Conservation (phyloP, 768 basidiomycete species). For the Candolleomyces eurysporus region DNA sequence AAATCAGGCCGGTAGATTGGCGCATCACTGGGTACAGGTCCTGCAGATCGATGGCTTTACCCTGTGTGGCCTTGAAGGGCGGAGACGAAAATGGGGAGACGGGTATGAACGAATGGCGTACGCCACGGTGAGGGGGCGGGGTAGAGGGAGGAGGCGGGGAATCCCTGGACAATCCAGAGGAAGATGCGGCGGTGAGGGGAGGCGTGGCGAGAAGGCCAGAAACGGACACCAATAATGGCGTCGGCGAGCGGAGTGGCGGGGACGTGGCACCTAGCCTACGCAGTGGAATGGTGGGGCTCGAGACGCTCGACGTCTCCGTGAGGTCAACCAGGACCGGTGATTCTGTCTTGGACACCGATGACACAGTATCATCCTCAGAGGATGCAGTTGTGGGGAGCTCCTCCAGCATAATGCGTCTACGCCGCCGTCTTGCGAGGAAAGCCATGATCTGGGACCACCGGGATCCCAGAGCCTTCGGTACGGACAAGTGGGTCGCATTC, state of each 20-base stretch:
- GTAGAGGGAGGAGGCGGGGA: neutral
- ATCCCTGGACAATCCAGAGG: neutral
- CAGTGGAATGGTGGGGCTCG: neutral
- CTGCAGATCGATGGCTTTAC: neutral
- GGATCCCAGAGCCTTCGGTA: no score
- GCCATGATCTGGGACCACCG: neutral
- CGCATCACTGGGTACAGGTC: neutral
- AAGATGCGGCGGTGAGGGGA: neutral
- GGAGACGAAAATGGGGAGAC: conserved; percentile 9
- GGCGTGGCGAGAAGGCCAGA: neutral
- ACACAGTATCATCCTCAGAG: neutral
- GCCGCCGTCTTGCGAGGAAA: neutral
- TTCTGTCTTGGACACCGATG: neutral
- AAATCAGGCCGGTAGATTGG: neutral
- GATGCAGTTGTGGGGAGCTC: neutral
- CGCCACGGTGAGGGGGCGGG: neutral
- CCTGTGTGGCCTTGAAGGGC: neutral
- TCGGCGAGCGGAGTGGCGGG: neutral
- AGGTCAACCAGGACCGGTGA: conserved; percentile 1
- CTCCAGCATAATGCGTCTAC: conserved; percentile 3
- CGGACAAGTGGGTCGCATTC: neutral
- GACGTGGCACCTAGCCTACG: neutral
- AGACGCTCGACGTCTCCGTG: conserved; percentile 4
- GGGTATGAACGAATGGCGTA: neutral
- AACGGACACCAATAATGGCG: neutral